phyloP scores from a whole-genome alignment of 345 rosid genomes.

The Eucalyptus polyanthemos region DNA sequence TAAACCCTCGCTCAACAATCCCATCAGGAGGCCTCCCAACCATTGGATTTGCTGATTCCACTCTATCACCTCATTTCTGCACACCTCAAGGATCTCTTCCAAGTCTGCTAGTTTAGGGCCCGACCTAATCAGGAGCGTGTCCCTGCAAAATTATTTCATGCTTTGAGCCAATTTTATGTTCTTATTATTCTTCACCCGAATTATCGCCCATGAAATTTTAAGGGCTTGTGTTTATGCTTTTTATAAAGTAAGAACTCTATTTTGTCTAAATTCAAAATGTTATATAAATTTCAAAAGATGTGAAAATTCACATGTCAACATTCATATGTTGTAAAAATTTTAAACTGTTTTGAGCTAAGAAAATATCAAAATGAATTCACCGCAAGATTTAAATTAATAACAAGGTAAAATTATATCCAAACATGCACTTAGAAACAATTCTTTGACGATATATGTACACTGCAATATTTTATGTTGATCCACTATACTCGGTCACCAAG shows the following conservation, averaged over 20 bases:
- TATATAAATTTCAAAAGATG: no score
- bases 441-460: background rate
- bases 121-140: conserved; percentile 18
- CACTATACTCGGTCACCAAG: background rate
- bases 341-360: background rate
- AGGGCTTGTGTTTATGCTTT: background rate
- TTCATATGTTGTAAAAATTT: background rate
- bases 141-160: conserved; percentile 9
- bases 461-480: background rate
- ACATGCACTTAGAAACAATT: background rate
- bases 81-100: conserved; percentile 27
- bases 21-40: conserved; percentile 23
- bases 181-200: background rate
- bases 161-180: background rate
- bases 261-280: no score
- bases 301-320: background rate
- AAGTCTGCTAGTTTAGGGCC: conserved; percentile 3
- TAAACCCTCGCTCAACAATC: conserved; percentile 31
- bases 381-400: background rate
- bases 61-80: conserved; percentile 21
- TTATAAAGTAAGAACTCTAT: no score
- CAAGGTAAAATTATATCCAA: background rate
- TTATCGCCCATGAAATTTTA: background rate
- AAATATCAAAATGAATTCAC: background rate
- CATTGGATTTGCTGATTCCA: conserved; percentile 7